phyloP scores from a whole-genome alignment of 768 basidiomycete species.

The Lanmaoa pseudosensibilis region DNA sequence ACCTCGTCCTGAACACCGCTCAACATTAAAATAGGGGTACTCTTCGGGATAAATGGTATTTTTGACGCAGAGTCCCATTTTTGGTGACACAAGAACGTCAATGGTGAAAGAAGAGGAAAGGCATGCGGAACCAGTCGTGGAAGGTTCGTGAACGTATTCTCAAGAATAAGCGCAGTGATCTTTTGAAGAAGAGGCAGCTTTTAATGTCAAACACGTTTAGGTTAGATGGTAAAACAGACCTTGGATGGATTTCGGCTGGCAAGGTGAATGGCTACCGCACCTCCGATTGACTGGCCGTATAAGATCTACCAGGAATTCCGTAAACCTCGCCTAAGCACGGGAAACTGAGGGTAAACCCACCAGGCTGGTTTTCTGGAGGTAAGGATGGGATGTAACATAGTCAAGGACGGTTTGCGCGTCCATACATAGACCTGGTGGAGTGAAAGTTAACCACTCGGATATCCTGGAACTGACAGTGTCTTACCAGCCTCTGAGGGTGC shows the following conservation, averaged over 20 bases:
- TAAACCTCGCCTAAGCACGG: not conserved
- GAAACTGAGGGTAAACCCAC: constrained; percentile 39
- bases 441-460: not conserved
- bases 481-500: constrained; percentile 80
- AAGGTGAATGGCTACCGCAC: constrained; percentile 89
- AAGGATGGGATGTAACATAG: constrained; percentile 63
- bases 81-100: constrained; percentile 81
- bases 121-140: constrained; percentile 79
- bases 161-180: constrained; percentile 80
- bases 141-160: constrained; percentile 92
- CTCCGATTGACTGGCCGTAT: constrained; percentile 88
- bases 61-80: constrained; percentile 82
- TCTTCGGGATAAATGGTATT: constrained; percentile 58
- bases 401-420: constrained; percentile 86
- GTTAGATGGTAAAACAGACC: constrained; percentile 35
- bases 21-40: constrained; percentile 78
- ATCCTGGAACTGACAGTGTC: not conserved
- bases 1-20: constrained; percentile 63
- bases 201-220: not conserved
- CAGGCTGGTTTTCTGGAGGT: constrained; percentile 64
- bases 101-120: constrained; percentile 68
- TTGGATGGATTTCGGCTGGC: constrained; percentile 73
- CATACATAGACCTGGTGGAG: constrained; percentile 60
- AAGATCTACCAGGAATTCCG: constrained; percentile 48
- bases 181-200: constrained; percentile 26